Conservation (phyloP, 441 rosid genomes). For the Adansonia grandidieri region DNA sequence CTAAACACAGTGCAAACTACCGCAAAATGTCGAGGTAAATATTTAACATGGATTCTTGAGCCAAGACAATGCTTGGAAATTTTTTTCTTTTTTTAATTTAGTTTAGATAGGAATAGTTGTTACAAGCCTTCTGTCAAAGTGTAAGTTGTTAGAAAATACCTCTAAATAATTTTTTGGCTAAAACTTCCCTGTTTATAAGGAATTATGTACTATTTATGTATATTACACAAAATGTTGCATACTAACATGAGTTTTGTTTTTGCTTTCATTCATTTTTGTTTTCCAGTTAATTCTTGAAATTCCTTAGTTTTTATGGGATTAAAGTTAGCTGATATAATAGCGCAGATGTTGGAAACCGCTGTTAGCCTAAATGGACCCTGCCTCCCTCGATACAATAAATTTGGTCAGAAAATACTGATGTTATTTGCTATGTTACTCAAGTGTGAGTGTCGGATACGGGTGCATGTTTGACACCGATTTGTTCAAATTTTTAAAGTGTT, state of each 20-base stretch:
- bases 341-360: neutral
- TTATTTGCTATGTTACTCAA: no score
- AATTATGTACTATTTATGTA: slow-evolving; percentile 1
- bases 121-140: slow-evolving; percentile 11
- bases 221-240: slow-evolving; percentile 6
- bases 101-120: slow-evolving; percentile 10
- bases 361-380: neutral
- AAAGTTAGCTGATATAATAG: neutral
- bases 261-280: neutral
- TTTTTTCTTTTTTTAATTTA: slow-evolving; percentile 9
- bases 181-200: neutral
- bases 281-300: slow-evolving; percentile 11
- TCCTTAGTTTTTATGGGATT: neutral
- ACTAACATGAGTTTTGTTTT: neutral
- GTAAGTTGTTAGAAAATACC: neutral
- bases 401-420: no score
- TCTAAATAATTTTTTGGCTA: neutral
- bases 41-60: slow-evolving; percentile 20
- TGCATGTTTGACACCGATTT: no score
- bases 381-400: no score
- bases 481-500: no score
- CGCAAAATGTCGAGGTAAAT: slow-evolving; percentile 21
- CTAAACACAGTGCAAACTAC: slow-evolving; percentile 15
- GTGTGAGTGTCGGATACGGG: no score
- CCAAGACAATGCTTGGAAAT: slow-evolving; percentile 15